Evolutionary conservation across 345 rosid genomes (phyloP).

Genomic region (Salix exigua): DNA sequence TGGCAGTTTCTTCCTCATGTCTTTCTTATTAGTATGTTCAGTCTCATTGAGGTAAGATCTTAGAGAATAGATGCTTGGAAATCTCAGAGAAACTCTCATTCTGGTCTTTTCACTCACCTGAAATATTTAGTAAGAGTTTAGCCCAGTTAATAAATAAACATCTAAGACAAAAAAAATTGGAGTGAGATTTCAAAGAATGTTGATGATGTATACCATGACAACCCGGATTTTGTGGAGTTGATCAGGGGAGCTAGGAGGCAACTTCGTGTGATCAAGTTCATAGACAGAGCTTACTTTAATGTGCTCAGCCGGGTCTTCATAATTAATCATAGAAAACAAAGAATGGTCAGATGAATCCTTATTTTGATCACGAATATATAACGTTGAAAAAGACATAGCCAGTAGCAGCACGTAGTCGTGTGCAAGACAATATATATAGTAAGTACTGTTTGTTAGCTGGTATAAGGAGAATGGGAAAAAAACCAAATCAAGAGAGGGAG

Average conservation of each 20-base stretch:
- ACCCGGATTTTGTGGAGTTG: constrained; percentile 56
- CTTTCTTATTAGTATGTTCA: constrained; percentile 25
- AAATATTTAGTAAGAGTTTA: background rate
- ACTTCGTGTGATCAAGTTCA: constrained; percentile 61
- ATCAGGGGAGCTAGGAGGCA: constrained; percentile 48
- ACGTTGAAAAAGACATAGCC: background rate
- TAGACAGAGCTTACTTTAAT: constrained; percentile 60
- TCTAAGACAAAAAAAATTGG: background rate
- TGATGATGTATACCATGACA: constrained; percentile 52
- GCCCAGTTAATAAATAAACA: background rate
- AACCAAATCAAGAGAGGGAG: background rate
- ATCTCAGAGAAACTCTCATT: constrained; percentile 56
- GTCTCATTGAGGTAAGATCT: constrained; percentile 40
- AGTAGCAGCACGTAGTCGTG: too few species aligned
- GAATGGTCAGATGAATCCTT: background rate
- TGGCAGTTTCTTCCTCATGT: constrained; percentile 41
- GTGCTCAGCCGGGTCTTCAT: constrained; percentile 48
- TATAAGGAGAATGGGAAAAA: background rate
- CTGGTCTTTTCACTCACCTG: constrained; percentile 73
- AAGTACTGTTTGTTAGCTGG: background rate
- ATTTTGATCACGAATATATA: background rate
- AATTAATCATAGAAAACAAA: background rate
- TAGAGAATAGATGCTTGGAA: constrained; percentile 59
- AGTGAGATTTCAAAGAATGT: background rate
- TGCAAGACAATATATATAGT: too few species aligned